Conservation (phyloP, 495 filamentous ascomycete genomes). For the Daldinia concentrica region DNA sequence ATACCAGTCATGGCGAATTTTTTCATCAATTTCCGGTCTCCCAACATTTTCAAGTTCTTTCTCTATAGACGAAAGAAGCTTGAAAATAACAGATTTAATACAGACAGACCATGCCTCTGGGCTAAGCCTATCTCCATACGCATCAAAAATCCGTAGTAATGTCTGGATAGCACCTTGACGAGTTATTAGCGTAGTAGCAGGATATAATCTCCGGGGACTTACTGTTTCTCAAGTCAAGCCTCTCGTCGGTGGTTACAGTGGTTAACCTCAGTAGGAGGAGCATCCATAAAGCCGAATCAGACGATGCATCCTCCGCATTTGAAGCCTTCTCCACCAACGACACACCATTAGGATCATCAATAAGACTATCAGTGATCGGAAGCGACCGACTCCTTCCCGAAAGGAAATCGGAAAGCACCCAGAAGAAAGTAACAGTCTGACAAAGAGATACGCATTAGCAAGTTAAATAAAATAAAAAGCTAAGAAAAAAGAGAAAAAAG, state of each 20-base stretch:
- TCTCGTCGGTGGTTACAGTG: slow-evolving; percentile 76
- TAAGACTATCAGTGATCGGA: slow-evolving; percentile 58
- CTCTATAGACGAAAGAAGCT: slow-evolving; percentile 70
- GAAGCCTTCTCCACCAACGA: slow-evolving; percentile 61
- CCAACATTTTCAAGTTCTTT: slow-evolving; percentile 50
- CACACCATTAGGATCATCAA: slow-evolving; percentile 60
- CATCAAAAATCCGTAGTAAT: slow-evolving; percentile 88
- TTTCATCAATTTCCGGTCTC: slow-evolving; percentile 44
- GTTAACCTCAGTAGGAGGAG: slow-evolving; percentile 81
- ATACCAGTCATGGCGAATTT: slow-evolving; percentile 68
- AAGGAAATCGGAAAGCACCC: slow-evolving; percentile 91
- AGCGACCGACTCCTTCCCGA: slow-evolving; percentile 57
- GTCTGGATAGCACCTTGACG: slow-evolving; percentile 79
- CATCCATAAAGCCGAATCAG: slow-evolving; percentile 80
- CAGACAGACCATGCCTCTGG: slow-evolving; percentile 85
- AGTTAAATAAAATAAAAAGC: not conserved
- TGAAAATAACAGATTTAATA: slow-evolving; percentile 79
- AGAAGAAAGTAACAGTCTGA: slow-evolving; percentile 90
- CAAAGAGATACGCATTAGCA: slow-evolving; percentile 40
- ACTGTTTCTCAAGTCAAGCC: slow-evolving; percentile 90
- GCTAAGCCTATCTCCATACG: slow-evolving; percentile 81
- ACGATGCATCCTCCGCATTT: slow-evolving; percentile 58
- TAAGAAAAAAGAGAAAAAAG: too few species aligned
- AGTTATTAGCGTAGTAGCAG: slow-evolving; percentile 28
- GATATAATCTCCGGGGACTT: slow-evolving; percentile 27